phyloP scores from a whole-genome alignment of 345 rosid species.

The Jatropha curcas region DNA sequence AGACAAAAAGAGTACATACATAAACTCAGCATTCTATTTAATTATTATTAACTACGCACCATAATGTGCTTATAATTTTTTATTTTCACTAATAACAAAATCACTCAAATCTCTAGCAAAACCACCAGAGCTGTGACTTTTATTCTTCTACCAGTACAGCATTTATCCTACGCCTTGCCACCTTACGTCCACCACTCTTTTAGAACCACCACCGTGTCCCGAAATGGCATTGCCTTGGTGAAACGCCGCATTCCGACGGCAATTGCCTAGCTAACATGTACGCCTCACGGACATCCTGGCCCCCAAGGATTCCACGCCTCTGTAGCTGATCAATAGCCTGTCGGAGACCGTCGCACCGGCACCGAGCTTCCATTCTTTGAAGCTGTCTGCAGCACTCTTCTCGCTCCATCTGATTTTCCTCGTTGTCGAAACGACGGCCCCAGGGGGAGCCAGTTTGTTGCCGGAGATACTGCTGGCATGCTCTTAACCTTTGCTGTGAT shows the following conservation, averaged over 20 bases:
- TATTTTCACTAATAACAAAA: no score
- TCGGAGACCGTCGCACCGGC: constrained; percentile 36
- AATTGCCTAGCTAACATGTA: constrained; percentile 9
- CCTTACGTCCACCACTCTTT: no score
- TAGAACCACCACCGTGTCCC: background rate
- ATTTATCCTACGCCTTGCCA: background rate
- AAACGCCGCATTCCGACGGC: constrained; percentile 21
- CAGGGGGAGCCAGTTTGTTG: background rate
- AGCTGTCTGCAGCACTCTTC: constrained; percentile 37
- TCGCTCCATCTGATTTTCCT: background rate
- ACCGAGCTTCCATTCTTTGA: constrained; percentile 18
- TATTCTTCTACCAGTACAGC: background rate
- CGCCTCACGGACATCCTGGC: background rate
- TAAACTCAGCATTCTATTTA: no score
- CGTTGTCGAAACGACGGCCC: background rate
- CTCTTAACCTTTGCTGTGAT: background rate
- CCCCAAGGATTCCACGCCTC: background rate
- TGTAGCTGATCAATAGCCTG: constrained; percentile 7
- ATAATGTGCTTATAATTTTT: constrained; percentile 15
- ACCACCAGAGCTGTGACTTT: constrained; percentile 7
- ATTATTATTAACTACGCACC: constrained; percentile 12
- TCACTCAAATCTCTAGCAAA: background rate
- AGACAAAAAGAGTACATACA: no score
- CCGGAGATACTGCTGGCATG: constrained; percentile 36
- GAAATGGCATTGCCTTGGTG: constrained; percentile 19